These are phyloP conservation scores for Parafenestella ontariensis DNA, from an alignment of 2,329 filamentous ascomycete species.

Conservation along the genomic window DNA sequence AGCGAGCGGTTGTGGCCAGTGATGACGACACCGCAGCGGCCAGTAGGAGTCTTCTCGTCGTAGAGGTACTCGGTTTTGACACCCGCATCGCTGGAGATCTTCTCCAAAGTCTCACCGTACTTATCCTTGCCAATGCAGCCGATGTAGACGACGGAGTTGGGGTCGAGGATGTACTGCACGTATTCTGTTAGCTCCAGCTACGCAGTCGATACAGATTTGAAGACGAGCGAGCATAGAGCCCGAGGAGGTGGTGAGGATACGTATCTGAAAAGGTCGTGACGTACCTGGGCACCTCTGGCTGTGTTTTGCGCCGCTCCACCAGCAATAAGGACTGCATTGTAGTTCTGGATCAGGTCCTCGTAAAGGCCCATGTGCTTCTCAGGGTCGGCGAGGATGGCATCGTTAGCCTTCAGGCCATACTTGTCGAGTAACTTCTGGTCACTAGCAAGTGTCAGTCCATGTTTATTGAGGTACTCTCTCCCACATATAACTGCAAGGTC, in stretches of 20 bases:
- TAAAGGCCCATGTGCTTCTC: conserved; percentile 88
- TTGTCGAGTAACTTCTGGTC: conserved; percentile 86
- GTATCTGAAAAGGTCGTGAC: conserved; percentile 1
- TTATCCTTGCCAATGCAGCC: conserved; percentile 96
- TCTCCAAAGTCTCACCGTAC: conserved; percentile 85
- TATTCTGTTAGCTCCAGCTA: background rate
- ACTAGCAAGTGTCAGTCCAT: conserved; percentile 56
- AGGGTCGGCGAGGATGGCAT: conserved; percentile 89
- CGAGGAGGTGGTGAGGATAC: no score
- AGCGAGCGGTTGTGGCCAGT: conserved; percentile 95
- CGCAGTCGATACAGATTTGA: no score
- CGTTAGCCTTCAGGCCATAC: conserved; percentile 93
- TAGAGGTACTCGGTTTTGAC: conserved; percentile 94
- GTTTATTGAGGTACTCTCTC: conserved; percentile 23
- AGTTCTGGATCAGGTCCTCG: conserved; percentile 92
- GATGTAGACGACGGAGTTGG: conserved; percentile 90
- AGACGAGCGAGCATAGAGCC: background rate
- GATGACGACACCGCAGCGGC: conserved; percentile 95
- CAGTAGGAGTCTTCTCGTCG: conserved; percentile 82
- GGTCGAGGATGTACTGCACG: conserved; percentile 80
- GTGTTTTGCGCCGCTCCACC: conserved; percentile 98
- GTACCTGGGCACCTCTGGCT: conserved; percentile 84
- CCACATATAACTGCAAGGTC: background rate
- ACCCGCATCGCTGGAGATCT: conserved; percentile 86
- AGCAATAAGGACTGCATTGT: conserved; percentile 91